Evolutionary conservation across 1,284 basidiomycete genomes (phyloP), one percentile per base, ranked within the genome.

Genomic region (Rhodotorula glutinis): DNA sequence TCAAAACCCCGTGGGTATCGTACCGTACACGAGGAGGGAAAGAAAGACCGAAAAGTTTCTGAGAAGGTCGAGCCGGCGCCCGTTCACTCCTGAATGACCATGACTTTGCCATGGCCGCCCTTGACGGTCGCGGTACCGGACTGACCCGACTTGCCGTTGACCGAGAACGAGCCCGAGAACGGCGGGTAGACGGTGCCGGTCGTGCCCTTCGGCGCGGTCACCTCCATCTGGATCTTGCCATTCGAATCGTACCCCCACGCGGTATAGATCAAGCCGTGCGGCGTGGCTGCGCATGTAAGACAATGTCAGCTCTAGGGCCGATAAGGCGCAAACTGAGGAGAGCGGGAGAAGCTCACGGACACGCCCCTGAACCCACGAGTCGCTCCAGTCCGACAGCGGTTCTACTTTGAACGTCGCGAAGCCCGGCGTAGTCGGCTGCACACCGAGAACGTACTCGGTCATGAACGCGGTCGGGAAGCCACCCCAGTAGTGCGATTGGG

Each of bases 201-300:
- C 60, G 53, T 61, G 9, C 61, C 61, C 46, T 62, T 57, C 5
- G 62, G 62, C 33, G 62, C 62, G 21, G 51, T 57, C 23, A 63
- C 49, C 23, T 54, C 52, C 46, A 63, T 52, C 4, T 51, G 38
- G 16, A 56, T 27, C 38, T 49, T 33, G 21, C 60, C 53, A 14
- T n/a, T 40, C 5, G 29, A 27, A 25, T 40, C 47, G 41, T 54
- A 56, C 25, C 44, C 41, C 61, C 61, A 62, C 8, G 44, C 41
- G 11, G 61, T 53, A 13, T 40, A 40, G 38, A 62, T 57, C 19
- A 33, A 17, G 11, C 61, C 61, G 29, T 56, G 19, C 11, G 61
- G 61, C 4, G 61, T 62, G 10, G 53, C 53, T 19, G 54, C 52
- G 3, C 43, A 14, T 2, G 27, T 41, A 5, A 21, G 0, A n/a